These are phyloP conservation scores for Hypoxylon sp. DNA, from an alignment of 2,329 filamentous ascomycete genomes.

Conservation along the genomic window DNA sequence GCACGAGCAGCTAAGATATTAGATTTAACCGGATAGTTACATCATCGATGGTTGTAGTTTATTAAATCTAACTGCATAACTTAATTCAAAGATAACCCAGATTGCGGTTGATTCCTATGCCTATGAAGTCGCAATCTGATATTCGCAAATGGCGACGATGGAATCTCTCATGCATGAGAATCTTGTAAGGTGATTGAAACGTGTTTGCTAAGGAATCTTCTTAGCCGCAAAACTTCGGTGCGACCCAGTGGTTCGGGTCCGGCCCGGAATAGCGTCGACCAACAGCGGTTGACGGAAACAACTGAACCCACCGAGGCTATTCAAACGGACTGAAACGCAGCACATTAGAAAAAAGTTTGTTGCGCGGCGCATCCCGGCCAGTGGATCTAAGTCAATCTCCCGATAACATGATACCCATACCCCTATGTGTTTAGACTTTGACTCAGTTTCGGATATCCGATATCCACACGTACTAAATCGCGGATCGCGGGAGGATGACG, in stretches of 20 bases:
- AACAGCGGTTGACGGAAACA: slow-evolving; percentile 15
- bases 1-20: too few relatives aligned
- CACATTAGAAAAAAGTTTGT: slow-evolving; percentile 14
- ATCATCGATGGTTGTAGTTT: too few relatives aligned
- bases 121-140: too few relatives aligned
- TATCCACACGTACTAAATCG: slow-evolving; percentile 24
- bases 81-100: too few relatives aligned
- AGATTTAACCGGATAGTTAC: too few relatives aligned
- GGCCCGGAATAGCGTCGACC: slow-evolving; percentile 13
- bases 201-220: not conserved
- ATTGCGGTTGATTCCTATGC: too few relatives aligned
- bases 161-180: not conserved
- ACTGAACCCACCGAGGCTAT: slow-evolving; percentile 2
- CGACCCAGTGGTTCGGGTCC: slow-evolving; percentile 31
- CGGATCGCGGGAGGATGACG: slow-evolving; percentile 13
- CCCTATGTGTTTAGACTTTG: slow-evolving; percentile 10
- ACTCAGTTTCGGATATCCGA: slow-evolving; percentile 12
- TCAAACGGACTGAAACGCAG: slow-evolving; percentile 1
- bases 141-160: not conserved
- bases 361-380: slow-evolving; percentile 3
- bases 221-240: slow-evolving; percentile 3
- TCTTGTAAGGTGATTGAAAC: not conserved
- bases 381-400: slow-evolving; percentile 12
- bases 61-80: too few relatives aligned
- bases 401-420: slow-evolving; percentile 1